phyloP scores from a whole-genome alignment of 257 asterid genomes.

The Marsdenia floribunda region DNA sequence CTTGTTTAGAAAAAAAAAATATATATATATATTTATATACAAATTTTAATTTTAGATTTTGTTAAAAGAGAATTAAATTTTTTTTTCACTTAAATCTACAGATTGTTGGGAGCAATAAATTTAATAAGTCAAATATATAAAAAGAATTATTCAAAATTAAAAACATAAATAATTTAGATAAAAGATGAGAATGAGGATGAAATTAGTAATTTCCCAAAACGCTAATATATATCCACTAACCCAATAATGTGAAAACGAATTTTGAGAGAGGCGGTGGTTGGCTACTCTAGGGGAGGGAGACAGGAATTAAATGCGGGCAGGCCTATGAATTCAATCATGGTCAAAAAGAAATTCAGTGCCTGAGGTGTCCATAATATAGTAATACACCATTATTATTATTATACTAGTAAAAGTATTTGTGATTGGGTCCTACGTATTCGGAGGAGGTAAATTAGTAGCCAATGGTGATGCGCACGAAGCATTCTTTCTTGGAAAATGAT shows the following conservation, averaged over 20 bases:
- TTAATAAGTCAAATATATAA: no score
- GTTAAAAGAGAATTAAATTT: no score
- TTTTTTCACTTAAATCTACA: no score
- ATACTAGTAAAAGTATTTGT: not conserved
- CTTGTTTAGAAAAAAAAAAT: no score
- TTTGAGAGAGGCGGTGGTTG: not conserved
- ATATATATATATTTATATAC: no score
- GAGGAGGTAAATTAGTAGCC: conserved; percentile 6
- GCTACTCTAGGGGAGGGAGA: not conserved
- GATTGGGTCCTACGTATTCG: conserved; percentile 49
- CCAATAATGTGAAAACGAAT: conserved; percentile 16
- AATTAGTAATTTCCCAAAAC: not conserved
- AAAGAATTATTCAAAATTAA: no score
- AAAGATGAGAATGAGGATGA: conserved; percentile 2
- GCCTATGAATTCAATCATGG: not conserved
- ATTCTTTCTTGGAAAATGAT: not conserved
- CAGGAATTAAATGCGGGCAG: conserved; percentile 11
- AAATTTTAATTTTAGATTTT: no score
- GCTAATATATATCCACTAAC: conserved; percentile 12
- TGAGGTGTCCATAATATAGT: conserved; percentile 6
- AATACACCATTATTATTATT: no score
- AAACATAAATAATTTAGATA: no score
- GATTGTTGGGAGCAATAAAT: no score
- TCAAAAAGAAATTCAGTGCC: not conserved
- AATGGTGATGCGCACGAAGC: not conserved